A percentile compares a stretch with the other conserved stretches of the same genome.
Evolutionary conservation across 2,329 filamentous ascomycete species (phyloP).

Genomic region (Sclerotinia spermophila): DNA sequence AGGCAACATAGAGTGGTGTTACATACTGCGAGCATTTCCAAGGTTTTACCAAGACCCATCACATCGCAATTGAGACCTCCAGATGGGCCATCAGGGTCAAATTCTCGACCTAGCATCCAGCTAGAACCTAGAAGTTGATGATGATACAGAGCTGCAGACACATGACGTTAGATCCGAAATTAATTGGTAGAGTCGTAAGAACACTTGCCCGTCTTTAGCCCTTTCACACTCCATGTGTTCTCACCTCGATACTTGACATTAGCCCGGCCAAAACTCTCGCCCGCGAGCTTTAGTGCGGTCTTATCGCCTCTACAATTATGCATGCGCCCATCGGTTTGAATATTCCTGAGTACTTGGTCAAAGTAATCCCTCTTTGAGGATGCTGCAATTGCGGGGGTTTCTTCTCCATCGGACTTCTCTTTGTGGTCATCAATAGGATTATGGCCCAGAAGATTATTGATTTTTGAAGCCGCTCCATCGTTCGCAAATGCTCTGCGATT

Average conservation of each 20-base stretch:
- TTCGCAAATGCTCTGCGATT: not conserved
- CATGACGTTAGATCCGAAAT: not conserved
- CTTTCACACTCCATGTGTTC: not conserved
- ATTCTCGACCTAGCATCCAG: conserved; percentile 10
- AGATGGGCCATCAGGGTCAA: not conserved
- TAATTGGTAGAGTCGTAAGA: not conserved
- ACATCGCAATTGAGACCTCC: conserved; percentile 9
- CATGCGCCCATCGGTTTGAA: not conserved
- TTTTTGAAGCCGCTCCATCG: conserved; percentile 1
- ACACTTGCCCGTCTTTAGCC: not conserved
- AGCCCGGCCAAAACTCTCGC: not conserved
- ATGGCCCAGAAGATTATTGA: not conserved
- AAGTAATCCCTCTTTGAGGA: not conserved
- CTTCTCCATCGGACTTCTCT: not conserved
- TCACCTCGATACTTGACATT: not conserved
- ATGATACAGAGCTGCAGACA: not conserved
- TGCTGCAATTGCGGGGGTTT: not conserved
- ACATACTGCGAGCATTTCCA: not conserved
- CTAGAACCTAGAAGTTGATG: not conserved
- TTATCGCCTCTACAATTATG: conserved; percentile 4
- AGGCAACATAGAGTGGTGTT: not conserved
- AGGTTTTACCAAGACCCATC: not conserved
- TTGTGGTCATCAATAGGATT: not conserved
- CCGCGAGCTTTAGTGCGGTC: conserved; percentile 1
- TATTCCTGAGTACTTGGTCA: not conserved